Percentiles rank a stretch among this genome's conserved stretches.
These are phyloP conservation scores for Flaveria ramosissima DNA, from an alignment of 129 eudicot genomes.

Conservation along the genomic window DNA sequence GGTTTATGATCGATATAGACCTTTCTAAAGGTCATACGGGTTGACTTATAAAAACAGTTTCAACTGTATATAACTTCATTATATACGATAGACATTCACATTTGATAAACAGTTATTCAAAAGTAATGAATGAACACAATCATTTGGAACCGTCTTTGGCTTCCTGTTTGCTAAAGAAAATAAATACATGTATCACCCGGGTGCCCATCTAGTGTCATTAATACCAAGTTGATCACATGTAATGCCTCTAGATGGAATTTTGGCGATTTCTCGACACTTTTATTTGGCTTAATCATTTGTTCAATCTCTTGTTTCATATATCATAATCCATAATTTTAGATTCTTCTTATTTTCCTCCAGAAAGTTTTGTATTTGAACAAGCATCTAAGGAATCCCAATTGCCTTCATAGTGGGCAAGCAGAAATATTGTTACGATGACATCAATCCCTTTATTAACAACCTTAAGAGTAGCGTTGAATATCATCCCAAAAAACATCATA, in stretches of 20 bases:
- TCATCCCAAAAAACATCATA: slow-evolving; percentile 74
- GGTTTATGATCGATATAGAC: too few relatives aligned
- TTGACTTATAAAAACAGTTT: too few relatives aligned
- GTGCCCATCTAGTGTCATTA: slow-evolving; percentile 86
- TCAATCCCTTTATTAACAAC: slow-evolving; percentile 42
- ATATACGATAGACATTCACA: too few relatives aligned
- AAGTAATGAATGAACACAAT: slow-evolving; percentile 81
- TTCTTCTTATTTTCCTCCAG: slow-evolving; percentile 44
- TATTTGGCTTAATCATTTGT: slow-evolving; percentile 52
- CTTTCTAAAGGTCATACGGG: too few relatives aligned
- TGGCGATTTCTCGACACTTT: slow-evolving; percentile 18
- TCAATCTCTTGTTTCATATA: slow-evolving; percentile 68
- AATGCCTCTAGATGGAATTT: slow-evolving; percentile 59
- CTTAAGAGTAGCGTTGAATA: slow-evolving; percentile 63
- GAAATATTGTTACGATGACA: slow-evolving; percentile 73
- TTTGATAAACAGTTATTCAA: too few relatives aligned
- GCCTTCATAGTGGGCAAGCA: slow-evolving; percentile 92
- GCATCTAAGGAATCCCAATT: slow-evolving; percentile 91
- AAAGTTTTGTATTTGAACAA: slow-evolving; percentile 77
- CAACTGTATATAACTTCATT: too few relatives aligned
- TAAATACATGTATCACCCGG: slow-evolving; percentile 88
- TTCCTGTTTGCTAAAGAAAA: slow-evolving; percentile 81
- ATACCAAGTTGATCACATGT: slow-evolving; percentile 69
- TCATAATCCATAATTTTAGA: slow-evolving; percentile 64
- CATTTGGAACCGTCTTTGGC: slow-evolving; percentile 65